Evolutionary conservation across 306 rosid genomes (phyloP).

Genomic region (Castanopsis chinensis): DNA sequence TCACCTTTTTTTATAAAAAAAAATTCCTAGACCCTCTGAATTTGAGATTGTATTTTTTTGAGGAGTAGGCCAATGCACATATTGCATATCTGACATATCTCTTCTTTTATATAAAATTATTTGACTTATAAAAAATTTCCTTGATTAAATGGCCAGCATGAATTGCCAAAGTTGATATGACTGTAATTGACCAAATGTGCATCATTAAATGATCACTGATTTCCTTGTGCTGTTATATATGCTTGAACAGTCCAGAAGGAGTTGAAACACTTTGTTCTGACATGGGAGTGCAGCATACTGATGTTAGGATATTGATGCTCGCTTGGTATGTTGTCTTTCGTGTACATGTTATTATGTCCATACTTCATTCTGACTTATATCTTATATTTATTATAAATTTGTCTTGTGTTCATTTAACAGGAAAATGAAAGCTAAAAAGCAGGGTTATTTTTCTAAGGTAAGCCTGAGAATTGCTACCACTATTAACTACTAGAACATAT

Average conservation of each 20-base stretch:
- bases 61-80: too few relatives aligned
- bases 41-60: too few relatives aligned
- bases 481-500: slow-evolving; percentile 2
- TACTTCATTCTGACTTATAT: slow-evolving; percentile 4
- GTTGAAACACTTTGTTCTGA: slow-evolving; percentile 58
- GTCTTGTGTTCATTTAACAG: slow-evolving; percentile 35
- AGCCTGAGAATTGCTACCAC: slow-evolving; percentile 7
- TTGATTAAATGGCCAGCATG: not conserved
- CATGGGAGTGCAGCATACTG: slow-evolving; percentile 55
- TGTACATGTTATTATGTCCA: not conserved
- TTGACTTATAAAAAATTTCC: not conserved
- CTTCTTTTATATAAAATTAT: too few relatives aligned
- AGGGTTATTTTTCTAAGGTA: slow-evolving; percentile 71
- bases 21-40: too few relatives aligned
- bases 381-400: not conserved
- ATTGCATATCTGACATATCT: too few relatives aligned
- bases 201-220: not conserved
- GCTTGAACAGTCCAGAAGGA: slow-evolving; percentile 67
- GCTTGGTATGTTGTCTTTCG: slow-evolving; percentile 48
- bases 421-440: slow-evolving; percentile 72
- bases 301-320: slow-evolving; percentile 62
- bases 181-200: slow-evolving; percentile 14
- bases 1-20: too few relatives aligned
- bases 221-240: slow-evolving; percentile 27
- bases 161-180: not conserved